Base-by-base conservation (phyloP, 2,329 filamentous ascomycete species). In the Penicillium sp. region DNA sequence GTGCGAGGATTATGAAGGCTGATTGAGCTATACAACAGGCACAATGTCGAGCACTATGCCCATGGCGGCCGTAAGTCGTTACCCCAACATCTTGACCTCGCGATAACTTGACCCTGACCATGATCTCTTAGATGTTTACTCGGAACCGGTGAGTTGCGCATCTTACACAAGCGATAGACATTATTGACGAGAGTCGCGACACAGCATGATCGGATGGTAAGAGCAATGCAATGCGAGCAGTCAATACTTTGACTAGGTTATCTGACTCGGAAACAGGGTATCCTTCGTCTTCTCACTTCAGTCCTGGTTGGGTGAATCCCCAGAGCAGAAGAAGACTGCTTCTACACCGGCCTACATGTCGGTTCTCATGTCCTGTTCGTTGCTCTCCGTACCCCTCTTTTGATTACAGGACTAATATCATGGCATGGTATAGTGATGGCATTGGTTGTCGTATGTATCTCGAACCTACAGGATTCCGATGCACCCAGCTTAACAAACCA, bases 11-110 rank as follows among this genome's bases (percentile, higher is more conserved):
- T 7, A 3, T 25, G 15, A 31, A 41, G 49, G 50, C 62, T 73
- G 57, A 73, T 51, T 31, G 15, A 36, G 19, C 13, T 58, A 44
- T 59, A 13, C 27, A 35, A 55, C 41, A 84, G 83, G 82, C 68
- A 85, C 84, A 49, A 82, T 88, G 78, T 81, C 83, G 53, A 93
- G 88, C 71, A 96, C 93, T 36, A 81, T 97, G 71, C 93, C 93
- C 58, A 97, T 97, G 93, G 92, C 91, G 58, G 93, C 93, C 63
- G 85, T 87, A 79, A 75, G 65, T 66, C 12, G 81, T 80, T 60
- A 39, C 31, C 36, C 39, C 49, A n/a, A 50, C 53, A 31, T 55
- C 44, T 49, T 49, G 60, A 44, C 35, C 39, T 49, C 51, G 33
- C 50, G 45, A 47, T 60, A 51, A 58, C 38, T 60, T 45, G 48